These are phyloP conservation scores for Sequoiadendron giganteum DNA, from an alignment of 75 land plant genomes.

Conservation along the genomic window DNA sequence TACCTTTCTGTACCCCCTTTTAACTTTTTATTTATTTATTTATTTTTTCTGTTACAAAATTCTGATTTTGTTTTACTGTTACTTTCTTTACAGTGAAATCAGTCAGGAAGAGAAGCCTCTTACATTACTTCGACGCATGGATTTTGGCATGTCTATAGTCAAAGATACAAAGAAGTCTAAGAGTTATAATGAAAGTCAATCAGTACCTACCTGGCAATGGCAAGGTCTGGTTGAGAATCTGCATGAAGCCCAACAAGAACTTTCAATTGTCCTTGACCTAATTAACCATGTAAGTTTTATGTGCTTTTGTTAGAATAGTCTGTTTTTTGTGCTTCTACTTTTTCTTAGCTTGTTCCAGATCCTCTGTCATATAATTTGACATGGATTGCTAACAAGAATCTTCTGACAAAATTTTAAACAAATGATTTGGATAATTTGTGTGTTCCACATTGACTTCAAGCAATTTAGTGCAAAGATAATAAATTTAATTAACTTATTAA, in stretches of 20 bases:
- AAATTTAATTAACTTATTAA: no score
- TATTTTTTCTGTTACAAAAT: background rate
- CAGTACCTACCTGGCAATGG: conserved; percentile 72
- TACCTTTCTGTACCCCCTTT: background rate
- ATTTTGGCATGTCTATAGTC: conserved; percentile 68
- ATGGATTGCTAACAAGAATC: background rate
- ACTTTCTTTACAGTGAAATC: conserved; percentile 49
- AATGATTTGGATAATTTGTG: background rate
- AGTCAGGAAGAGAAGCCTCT: conserved; percentile 76
- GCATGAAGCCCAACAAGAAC: conserved; percentile 86
- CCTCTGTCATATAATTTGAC: background rate
- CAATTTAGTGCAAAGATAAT: background rate
- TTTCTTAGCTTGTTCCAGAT: background rate
- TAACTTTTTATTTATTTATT: background rate
- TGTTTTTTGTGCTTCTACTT: background rate
- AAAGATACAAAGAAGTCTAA: conserved; percentile 74
- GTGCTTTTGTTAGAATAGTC: background rate
- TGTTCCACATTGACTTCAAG: no score
- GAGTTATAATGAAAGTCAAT: conserved; percentile 39
- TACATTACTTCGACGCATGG: conserved; percentile 71
- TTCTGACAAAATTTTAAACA: background rate
- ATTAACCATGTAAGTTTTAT: conserved; percentile 60
- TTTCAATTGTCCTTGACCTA: conserved; percentile 75
- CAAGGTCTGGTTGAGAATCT: conserved; percentile 87
- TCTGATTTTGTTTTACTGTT: background rate